These are phyloP conservation scores for Pseudevernia furfuracea DNA, from an alignment of 495 filamentous ascomycete genomes.

Conservation along the genomic window DNA sequence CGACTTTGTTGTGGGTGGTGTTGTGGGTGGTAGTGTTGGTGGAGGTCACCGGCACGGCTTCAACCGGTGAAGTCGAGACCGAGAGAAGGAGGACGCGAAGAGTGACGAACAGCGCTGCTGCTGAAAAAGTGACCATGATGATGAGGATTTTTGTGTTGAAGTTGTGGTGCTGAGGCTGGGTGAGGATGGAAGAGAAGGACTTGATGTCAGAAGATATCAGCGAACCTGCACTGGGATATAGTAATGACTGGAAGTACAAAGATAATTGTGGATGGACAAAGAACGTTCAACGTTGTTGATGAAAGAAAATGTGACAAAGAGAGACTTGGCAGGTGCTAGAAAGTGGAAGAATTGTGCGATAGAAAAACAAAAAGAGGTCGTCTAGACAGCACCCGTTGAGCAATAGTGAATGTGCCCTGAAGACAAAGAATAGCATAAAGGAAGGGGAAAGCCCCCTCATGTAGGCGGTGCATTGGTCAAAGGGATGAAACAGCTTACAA, in stretches of 20 bases:
- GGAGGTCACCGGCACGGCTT: conserved; percentile 36
- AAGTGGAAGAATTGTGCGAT: conserved; percentile 1
- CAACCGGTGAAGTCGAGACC: conserved; percentile 35
- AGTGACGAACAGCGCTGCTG: conserved; percentile 22
- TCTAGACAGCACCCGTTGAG: background rate
- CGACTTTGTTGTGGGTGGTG: conserved; percentile 13
- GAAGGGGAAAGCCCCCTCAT: background rate
- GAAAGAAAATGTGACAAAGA: conserved; percentile 18
- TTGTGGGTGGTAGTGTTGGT: conserved; percentile 17
- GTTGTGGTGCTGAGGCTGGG: background rate
- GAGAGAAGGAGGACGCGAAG: conserved; percentile 34
- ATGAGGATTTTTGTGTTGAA: conserved; percentile 18
- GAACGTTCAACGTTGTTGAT: conserved; percentile 7
- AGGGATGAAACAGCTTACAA: conserved; percentile 10
- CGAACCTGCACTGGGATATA: conserved; percentile 24
- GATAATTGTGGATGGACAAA: conserved; percentile 3
- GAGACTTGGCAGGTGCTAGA: background rate
- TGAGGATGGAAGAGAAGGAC: conserved; percentile 12
- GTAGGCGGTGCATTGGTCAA: background rate
- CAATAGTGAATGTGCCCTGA: conserved; percentile 6
- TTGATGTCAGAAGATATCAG: conserved; percentile 23
- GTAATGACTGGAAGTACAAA: conserved; percentile 8
- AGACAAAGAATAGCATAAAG: conserved; percentile 2
- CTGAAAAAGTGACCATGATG: conserved; percentile 24
- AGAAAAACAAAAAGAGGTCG: background rate